Base-by-base conservation (phyloP, 2,329 filamentous ascomycete genomes). In the Dothideomycetes sp. region DNA sequence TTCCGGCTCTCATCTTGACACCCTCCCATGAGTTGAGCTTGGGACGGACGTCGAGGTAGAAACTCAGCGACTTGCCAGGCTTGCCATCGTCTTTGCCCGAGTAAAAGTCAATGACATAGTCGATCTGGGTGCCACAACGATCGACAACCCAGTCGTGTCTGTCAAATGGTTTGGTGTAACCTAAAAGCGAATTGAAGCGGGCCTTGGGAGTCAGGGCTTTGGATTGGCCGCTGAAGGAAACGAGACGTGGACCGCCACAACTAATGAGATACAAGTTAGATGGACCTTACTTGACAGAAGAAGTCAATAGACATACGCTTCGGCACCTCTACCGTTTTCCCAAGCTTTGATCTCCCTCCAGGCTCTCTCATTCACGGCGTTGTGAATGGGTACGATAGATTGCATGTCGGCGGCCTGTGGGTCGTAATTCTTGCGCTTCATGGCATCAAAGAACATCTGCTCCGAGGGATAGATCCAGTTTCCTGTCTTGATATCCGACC, bases 51-150 rank as follows among this genome's bases (percentile, higher is more conserved):
- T 81, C 77, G 37, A 81, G 55, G 54, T 76, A 80, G 51, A 81
- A 81, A 49, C 71, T 80, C 49, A 80, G 53, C 31, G 68, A 70
- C 43, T 64, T 64, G 42, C 58, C 62, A 19, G 44, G 49, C 53
- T 47, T 60, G 43, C 57, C 62, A 41, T 62, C 60, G 20, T 69
- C 60, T 51, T 70, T 76, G 0, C 91, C 91, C 4, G 86, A 79
- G 58, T 98, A 98, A 54, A 98, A 98, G 63, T 98, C 91, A 61
- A 98, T 98, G 27, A 98, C 82, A 59, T 98, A 98, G 54, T 96
- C 91, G 34, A 98, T 67, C 54, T 76, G 77, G 15, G 70, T 81
- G 20, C 84, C 89, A 58, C 91, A 96, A 37, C 91, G 73, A 63
- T 98, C 88, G 24, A 98, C 81, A 17, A 95, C 79, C 91, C 91